Base-by-base conservation (phyloP, 2,329 filamentous ascomycete species). In the Xylariaceae sp. region DNA sequence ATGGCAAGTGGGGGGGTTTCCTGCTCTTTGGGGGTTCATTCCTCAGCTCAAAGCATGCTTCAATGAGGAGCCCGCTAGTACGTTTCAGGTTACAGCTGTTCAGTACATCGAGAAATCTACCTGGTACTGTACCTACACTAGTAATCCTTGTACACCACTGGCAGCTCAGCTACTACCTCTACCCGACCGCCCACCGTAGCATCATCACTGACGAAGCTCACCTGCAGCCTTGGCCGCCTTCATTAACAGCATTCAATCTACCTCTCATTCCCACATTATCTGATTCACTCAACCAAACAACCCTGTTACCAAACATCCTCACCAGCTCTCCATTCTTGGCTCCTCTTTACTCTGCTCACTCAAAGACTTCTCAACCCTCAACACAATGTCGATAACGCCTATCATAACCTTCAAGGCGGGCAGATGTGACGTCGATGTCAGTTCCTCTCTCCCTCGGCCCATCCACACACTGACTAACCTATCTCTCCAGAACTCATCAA, bases 391-490 rank as follows among this genome's bases (percentile, higher is more conserved):
- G 52, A 83, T 88, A 68, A 67, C 77, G 56, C 90, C 92, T 23
- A 79, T 95, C 63, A 91, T 97, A 66, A 95, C 90, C 14, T 97
- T 97, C 79, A 96, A 95, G 77, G 92, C 92, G 54, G 92, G 92
- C 67, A 81, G 80, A 67, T 97, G 92, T 71, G 83, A 93, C 42
- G 67, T 92, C 50, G 84, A 91, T 66, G 90, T 95, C 72, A 64
- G 85, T 75, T 41, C 48, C 36, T 5, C 56, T 16, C 17, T 20
- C 55, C 12, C 22, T 35, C 33, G 38, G 35, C 34, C 41, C 21
- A 11, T 38, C 32, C 33, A 32, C 20, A 14, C 20, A 14, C 23
- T 20, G 21, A 37, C 40, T 47, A 40, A 40, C 55, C 61, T 47
- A 61, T 35, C 11, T 40, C 37, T 19, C 38, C 21, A 63, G 60